A percentile compares a stretch with the other conserved stretches of the same genome.
phyloP scores from a whole-genome alignment of 2,329 filamentous ascomycete species.

The Xenosphaeropsis pyriputrescens region DNA sequence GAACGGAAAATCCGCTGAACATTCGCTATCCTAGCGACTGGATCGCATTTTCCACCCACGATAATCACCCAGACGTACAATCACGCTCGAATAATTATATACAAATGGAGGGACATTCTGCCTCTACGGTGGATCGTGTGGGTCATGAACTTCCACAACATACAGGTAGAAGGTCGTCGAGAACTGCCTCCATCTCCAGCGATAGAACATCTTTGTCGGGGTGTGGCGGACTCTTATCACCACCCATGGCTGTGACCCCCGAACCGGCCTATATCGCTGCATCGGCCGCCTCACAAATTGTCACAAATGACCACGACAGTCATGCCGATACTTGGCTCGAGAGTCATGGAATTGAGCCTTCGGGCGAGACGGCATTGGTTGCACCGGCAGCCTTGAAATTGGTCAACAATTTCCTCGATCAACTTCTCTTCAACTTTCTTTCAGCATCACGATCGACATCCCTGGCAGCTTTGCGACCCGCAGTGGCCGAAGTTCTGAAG shows the following conservation, averaged over 20 bases:
- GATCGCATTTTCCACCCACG: too few species aligned
- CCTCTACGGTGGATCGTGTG: too few species aligned
- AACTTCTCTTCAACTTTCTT: conserved; percentile 85
- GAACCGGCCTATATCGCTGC: conserved; percentile 76
- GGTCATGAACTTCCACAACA: too few species aligned
- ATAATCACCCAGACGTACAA: too few species aligned
- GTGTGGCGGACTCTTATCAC: conserved; percentile 43
- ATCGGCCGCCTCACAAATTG: conserved; percentile 79
- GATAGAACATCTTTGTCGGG: conserved; percentile 49
- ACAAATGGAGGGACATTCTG: too few species aligned
- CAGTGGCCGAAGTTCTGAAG: conserved; percentile 77
- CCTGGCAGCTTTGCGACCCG: conserved; percentile 60
- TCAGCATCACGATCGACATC: conserved; percentile 64
- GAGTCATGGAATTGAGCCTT: conserved; percentile 49
- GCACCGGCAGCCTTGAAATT: conserved; percentile 59
- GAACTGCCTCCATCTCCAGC: conserved; percentile 22
- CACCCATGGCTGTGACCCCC: conserved; percentile 56
- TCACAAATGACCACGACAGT: conserved; percentile 75
- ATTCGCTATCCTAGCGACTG: too few species aligned
- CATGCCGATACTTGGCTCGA: conserved; percentile 57
- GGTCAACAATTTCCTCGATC: conserved; percentile 86
- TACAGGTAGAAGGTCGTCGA: too few species aligned
- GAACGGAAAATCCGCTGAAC: too few species aligned
- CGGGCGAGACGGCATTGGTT: conserved; percentile 56
- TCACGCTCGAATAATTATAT: too few species aligned